Base-by-base conservation (phyloP, 768 basidiomycete genomes). In the Lactarius evosmus region DNA sequence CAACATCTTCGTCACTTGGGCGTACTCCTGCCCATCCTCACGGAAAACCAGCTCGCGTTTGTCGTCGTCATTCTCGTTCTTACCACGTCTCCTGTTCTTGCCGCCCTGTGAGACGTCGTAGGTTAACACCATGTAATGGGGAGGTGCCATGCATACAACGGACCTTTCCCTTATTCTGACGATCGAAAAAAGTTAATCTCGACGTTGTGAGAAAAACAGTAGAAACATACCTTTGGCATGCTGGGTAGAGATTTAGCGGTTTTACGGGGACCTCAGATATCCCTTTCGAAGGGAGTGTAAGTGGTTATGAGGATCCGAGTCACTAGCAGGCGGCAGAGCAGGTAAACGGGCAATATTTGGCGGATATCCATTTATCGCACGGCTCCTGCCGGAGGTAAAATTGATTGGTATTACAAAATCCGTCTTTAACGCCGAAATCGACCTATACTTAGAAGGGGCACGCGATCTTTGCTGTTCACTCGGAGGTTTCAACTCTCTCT, bases 1-100 rank as follows among this genome's bases (percentile, higher is more conserved):
- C 49, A 99, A 83, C 97, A 99, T 99, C 81, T 98, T 99, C 59
- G 79, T 87, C 56, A 98, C 97, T 75, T 98, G 97, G 17, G 94
- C 97, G 75, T 99, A 99, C 76, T 98, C 95, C 77, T 99, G 97
- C 7, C 96, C 96, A 73, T 98, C 97, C 76, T 98, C 96, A 72
- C 92, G 89, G 83, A 98, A 98, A 44, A 98, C 95, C 61, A 98
- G 85, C 76, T 99, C 97, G 71, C 97, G 91, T 83, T 98, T 98
- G 80, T 97, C 93, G 71, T 93, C 91, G 61, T 98, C 97, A 79
- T 96, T 97, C 81, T 99, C 96, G 78, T 98, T 98, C 86, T 99
- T 99, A 83, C 97, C 97, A 79, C 97, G 85, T 85, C 97, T 85
- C 79, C 96, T 86, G 80, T 98, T 99, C 84, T 99, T 98, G 67